These are phyloP conservation scores for Vanilla planifolia DNA, from an alignment of 106 monocot genomes.

Conservation along the genomic window DNA sequence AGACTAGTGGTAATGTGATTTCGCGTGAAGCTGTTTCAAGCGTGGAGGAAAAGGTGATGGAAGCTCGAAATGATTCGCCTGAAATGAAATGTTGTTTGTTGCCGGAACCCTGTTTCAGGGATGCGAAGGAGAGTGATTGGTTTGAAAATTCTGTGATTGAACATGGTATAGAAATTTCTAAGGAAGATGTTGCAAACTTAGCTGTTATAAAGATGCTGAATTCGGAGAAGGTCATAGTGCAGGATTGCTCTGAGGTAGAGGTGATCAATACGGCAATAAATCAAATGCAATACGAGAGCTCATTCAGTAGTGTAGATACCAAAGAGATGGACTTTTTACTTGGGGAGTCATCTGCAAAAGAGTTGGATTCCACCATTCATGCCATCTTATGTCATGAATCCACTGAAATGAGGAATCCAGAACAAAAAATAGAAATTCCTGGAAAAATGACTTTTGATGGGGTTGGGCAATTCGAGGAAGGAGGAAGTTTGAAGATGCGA, in stretches of 20 bases:
- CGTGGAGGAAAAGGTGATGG: constrained; percentile 14
- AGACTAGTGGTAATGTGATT: neutral
- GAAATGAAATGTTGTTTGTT: constrained; percentile 2
- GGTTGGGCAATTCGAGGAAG: constrained; percentile 17
- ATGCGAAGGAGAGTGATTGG: constrained; percentile 12
- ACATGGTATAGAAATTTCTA: constrained; percentile 38
- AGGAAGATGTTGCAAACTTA: constrained; percentile 3
- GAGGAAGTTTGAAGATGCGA: constrained; percentile 24
- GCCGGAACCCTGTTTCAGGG: constrained; percentile 13
- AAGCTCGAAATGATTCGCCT: constrained; percentile 5
- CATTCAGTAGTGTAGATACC: neutral
- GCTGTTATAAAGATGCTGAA: neutral
- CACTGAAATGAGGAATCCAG: constrained; percentile 17
- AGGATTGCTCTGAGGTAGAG: neutral
- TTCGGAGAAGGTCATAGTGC: constrained; percentile 2
- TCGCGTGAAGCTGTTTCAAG: constrained; percentile 8
- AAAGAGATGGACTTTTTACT: neutral
- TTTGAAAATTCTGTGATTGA: constrained; percentile 55
- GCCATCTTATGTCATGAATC: constrained; percentile 30
- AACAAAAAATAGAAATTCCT: constrained; percentile 8
- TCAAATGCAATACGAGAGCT: constrained; percentile 1
- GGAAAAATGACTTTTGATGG: constrained; percentile 16
- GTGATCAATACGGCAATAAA: neutral
- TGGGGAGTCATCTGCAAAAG: constrained; percentile 15
- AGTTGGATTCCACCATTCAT: constrained; percentile 22